Evolutionary conservation across 805 yeast species (phyloP), one percentile per base, ranked within the genome.

Genomic region (Lipomyces sp.): DNA sequence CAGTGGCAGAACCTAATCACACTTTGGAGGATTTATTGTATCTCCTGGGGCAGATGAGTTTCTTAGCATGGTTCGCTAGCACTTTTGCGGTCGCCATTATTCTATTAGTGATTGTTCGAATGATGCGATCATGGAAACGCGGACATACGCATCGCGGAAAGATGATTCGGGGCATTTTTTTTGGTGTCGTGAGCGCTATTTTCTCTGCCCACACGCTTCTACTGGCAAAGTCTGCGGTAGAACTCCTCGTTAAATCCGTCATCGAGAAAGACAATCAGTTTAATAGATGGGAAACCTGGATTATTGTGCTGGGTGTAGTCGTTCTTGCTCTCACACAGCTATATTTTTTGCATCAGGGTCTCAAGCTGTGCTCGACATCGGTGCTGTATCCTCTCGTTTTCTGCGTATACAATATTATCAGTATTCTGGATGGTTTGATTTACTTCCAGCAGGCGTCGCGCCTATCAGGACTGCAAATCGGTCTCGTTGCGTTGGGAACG

Each of bases 171-270:
- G 97, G 97, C 0, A 74, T 86, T 4, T 75, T 84, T 11, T 89
- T 82, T 75, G 97, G 97, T 1, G 73, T 86, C 24, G 79, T 86
- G 3, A 85, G 92, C 57, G 97, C 97, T 1, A 85, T 87, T 0
- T 79, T 92, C 57, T 89, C 96, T 0, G 97, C 97, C 0, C 96
- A 90, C 75, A 90, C 97, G 1, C 82, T 92, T 59, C 81, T 92
- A 64, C 82, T 91, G 77, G 97, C 97, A n/a, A 92, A 92, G 77
- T 86, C 92, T 0, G 84, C 90, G 0, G 89, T 92, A 29, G 96
- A 90, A 72, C 84, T 90, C 11, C 73, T 89, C 1, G 76, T 89
- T 1, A 81, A 78, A 65, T 84, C 81, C 39, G 78, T 79, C 53
- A 76, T 70, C 68, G 75, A 76, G 59, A 77, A 75, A 58, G 77